Evolutionary conservation across 495 filamentous ascomycete genomes (phyloP), one percentile per base, ranked within the genome.

Genomic region (Aspergillus coremiiformis): DNA sequence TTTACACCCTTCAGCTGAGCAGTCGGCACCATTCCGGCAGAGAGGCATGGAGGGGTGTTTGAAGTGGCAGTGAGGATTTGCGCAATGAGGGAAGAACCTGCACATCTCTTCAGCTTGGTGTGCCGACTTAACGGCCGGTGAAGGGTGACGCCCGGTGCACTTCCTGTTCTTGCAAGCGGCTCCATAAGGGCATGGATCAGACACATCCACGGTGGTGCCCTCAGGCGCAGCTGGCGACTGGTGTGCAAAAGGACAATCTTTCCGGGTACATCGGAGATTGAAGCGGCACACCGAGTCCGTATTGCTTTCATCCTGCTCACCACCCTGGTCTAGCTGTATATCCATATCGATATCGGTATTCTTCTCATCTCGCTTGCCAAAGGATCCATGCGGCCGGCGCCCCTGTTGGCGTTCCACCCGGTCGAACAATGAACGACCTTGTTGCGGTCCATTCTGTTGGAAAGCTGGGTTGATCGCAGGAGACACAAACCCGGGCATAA

Each of bases 131-230:
- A 84, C 77, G 9, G 92, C 89, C 10, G 94, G 93, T 17, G 93
- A 97, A 5, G 93, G 93, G 65, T 99, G 93, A 10, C 87, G 84
- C 21, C 82, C 91, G 1, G 86, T 86, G 60, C 93, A 99, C 68
- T 99, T 99, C 33, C 78, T 76, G 72, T 96, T 99, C 66, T 90
- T 93, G 80, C 93, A 99, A 17, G 89, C 88, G 4, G 81, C 89
- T 12, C 90, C 93, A 64, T 83, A 96, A 32, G 83, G 74, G 72
- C 93, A 99, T 26, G 75, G 71, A 61, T 96, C 91, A 30, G 75
- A 76, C 48, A 90, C 71, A 65, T 96, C 94, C 45, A 96, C 70
- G 3, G 83, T 76, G n/a, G 76, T 77, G 20, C 85, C 87, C n/a
- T 84, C 85, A 14, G 88, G 87, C 32, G 92, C 90, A 19, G 87